Evolutionary conservation across 331 rosid species (phyloP).

Genomic region (Cydonia oblonga): DNA sequence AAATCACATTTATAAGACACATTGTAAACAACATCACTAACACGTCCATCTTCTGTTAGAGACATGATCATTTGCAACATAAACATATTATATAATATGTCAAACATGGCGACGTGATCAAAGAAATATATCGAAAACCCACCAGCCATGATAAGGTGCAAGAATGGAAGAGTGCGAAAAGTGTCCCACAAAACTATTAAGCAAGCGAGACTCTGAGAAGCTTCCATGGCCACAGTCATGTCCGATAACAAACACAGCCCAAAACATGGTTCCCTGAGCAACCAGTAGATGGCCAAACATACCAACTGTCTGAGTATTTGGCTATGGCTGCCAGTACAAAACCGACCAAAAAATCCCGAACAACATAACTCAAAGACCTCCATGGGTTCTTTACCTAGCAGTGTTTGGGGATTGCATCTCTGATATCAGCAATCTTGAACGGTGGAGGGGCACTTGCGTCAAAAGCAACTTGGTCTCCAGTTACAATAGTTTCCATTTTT

Average conservation of each 20-base stretch:
- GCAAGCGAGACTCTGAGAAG: slow-evolving; percentile 15
- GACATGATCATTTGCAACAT: not conserved
- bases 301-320: slow-evolving; percentile 25
- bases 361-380: slow-evolving; percentile 50
- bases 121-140: not conserved
- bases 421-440: slow-evolving; percentile 57
- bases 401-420: slow-evolving; percentile 69
- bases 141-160: slow-evolving; percentile 23
- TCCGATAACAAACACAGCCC: slow-evolving; percentile 90
- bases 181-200: slow-evolving; percentile 22
- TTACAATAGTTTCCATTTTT: not conserved
- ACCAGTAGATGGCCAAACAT: slow-evolving; percentile 63
- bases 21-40: not conserved
- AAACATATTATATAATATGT: not conserved
- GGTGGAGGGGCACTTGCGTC: slow-evolving; percentile 84
- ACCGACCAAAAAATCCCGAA: slow-evolving; percentile 40
- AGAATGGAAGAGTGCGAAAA: slow-evolving; percentile 24
- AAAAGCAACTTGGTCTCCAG: slow-evolving; percentile 11
- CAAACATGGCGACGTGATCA: not conserved
- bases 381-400: slow-evolving; percentile 72
- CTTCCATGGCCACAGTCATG: slow-evolving; percentile 75
- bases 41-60: not conserved
- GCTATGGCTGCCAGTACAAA: slow-evolving; percentile 29
- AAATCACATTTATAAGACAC: not conserved
- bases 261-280: slow-evolving; percentile 79